These are phyloP conservation scores for Coriolopsis trogii DNA, from an alignment of 1,284 basidiomycete species.

Conservation along the genomic window DNA sequence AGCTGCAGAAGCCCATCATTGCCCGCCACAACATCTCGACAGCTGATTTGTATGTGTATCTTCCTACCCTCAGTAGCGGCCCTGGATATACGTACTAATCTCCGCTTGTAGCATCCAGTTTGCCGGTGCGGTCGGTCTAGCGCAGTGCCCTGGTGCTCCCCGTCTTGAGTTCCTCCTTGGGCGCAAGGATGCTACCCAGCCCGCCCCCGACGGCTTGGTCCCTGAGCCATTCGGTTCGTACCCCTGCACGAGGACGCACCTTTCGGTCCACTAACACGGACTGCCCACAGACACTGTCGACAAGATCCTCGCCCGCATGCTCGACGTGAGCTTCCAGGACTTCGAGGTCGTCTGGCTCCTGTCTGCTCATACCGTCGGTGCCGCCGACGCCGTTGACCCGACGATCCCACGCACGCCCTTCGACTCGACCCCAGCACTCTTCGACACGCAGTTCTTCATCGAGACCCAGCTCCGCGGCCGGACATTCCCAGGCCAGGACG, in stretches of 20 bases:
- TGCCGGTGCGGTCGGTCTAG: constrained; percentile 31
- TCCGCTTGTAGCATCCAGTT: constrained; percentile 27
- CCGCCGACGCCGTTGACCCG: not conserved
- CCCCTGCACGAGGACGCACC: constrained; percentile 33
- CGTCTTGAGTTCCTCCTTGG: constrained; percentile 28
- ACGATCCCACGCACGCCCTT: constrained; percentile 5
- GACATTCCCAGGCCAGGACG: constrained; percentile 32
- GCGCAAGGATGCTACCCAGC: constrained; percentile 17
- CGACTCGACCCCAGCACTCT: constrained; percentile 5
- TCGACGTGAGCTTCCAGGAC: constrained; percentile 8
- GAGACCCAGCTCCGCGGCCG: constrained; percentile 22
- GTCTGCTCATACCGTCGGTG: constrained; percentile 1
- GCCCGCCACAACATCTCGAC: constrained; percentile 13
- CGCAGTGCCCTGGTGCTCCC: constrained; percentile 33
- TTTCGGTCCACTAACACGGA: constrained; percentile 12
- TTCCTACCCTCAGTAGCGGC: not conserved
- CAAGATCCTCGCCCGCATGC: constrained; percentile 3
- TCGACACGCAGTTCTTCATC: constrained; percentile 8
- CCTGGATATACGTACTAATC: not conserved
- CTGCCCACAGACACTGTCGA: constrained; percentile 19
- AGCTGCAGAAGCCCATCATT: constrained; percentile 10
- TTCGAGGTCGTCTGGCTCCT: constrained; percentile 8
- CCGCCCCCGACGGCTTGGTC: constrained; percentile 29
- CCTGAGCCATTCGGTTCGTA: constrained; percentile 29
- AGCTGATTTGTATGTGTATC: not conserved